phyloP scores from a whole-genome alignment of 2,329 filamentous ascomycete genomes.

The Metarhizium humberi region DNA sequence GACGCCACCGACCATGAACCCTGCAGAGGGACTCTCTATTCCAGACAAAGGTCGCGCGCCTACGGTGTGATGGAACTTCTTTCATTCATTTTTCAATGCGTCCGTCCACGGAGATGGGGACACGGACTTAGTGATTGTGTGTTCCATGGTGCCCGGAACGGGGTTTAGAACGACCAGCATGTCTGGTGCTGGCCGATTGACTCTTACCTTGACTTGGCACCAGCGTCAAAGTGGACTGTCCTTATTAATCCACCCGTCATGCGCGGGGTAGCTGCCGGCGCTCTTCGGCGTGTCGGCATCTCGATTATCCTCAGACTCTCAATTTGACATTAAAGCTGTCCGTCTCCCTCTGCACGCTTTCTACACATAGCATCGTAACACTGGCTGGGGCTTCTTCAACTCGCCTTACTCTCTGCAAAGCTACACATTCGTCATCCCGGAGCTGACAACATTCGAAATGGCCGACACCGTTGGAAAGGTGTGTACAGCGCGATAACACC shows the following conservation, averaged over 20 bases:
- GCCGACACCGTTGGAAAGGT: slow-evolving; percentile 8
- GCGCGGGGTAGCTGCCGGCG: slow-evolving; percentile 5
- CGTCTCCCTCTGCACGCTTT: background rate
- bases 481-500: background rate
- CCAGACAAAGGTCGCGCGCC: background rate
- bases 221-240: too few species aligned
- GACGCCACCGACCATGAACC: background rate
- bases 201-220: too few species aligned
- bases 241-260: background rate
- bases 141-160: too few species aligned
- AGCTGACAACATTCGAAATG: slow-evolving; percentile 3
- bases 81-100: background rate
- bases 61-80: background rate
- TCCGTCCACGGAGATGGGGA: slow-evolving; percentile 2
- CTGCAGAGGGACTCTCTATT: background rate
- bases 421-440: background rate
- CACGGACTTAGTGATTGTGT: too few species aligned
- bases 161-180: too few species aligned
- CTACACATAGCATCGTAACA: background rate
- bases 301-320: background rate
- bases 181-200: too few species aligned
- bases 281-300: slow-evolving; percentile 5
- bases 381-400: background rate
- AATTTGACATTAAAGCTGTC: background rate
- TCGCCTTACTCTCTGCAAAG: background rate